Percentiles rank a stretch among this genome's conserved stretches.
phyloP scores from a whole-genome alignment of 2,329 filamentous ascomycete species.

The Trichothecium sympodiale region DNA sequence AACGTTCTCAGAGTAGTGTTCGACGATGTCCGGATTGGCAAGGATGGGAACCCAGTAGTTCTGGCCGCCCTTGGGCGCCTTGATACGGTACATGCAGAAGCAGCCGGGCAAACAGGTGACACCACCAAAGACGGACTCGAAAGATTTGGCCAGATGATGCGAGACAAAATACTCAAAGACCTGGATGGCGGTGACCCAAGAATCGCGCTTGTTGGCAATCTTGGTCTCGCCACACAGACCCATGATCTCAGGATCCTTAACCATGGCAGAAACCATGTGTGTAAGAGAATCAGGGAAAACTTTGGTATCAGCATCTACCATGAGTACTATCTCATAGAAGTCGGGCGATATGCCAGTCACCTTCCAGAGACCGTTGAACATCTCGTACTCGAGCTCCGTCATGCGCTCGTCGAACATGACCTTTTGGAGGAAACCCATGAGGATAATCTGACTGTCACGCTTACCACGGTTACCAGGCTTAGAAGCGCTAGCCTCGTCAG shows the following conservation, averaged over 20 bases:
- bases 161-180: conserved; percentile 99
- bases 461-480: conserved; percentile 98
- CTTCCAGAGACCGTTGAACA: conserved; percentile 99
- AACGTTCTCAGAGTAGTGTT: conserved; percentile 98
- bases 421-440: conserved; percentile 99
- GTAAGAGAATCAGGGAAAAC: conserved; percentile 97
- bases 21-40: conserved; percentile 95
- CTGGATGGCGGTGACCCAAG: conserved; percentile 95
- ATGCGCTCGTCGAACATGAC: conserved; percentile 99
- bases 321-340: conserved; percentile 95
- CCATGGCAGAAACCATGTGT: conserved; percentile 98
- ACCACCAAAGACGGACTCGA: conserved; percentile 97
- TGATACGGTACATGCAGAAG: conserved; percentile 99
- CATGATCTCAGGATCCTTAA: conserved; percentile 98
- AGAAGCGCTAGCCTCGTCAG: conserved; percentile 65
- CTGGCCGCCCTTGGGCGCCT: conserved; percentile 92
- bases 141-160: conserved; percentile 91
- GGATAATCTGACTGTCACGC: conserved; percentile 95
- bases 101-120: conserved; percentile 96
- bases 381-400: conserved; percentile 98
- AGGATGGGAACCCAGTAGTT: conserved; percentile 99
- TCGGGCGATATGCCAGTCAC: conserved; percentile 97
- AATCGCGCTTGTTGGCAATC: conserved; percentile 94
- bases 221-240: conserved; percentile 97
- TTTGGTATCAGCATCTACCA: conserved; percentile 99